Evolutionary conservation across 495 filamentous ascomycete species (phyloP), one percentile per base, ranked within the genome.

Genomic region (Trichoderma reesei): DNA sequence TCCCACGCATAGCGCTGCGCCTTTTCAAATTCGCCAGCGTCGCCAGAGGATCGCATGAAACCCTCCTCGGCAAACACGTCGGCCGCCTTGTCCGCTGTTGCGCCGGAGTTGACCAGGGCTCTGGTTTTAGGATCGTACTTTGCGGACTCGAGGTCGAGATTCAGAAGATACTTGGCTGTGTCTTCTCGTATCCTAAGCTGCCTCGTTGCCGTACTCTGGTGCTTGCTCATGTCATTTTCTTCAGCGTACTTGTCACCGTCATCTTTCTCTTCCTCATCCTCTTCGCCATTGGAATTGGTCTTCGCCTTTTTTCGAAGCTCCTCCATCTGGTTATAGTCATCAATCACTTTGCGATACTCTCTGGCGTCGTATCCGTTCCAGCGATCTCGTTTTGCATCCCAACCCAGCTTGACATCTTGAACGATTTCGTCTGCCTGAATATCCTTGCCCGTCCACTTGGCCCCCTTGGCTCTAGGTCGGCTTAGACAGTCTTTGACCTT

Each of bases 111-210:
- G 5, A 96, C 88, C 87, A 98, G 96, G 5, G 90, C 88, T 65
- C 94, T 85, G 41, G 93, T 98, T 72, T 98, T 98, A 0, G 94
- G 94, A 70, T 98, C 95, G 74, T 98, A 98, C 71, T 96, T 96
- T 13, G 94, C 95, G 0, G 93, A 96, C 68, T 98, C 94, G 3
- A 95, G 83, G 69, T 98, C 94, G 5, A 98, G 82, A 70, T 97
- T 97, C 0, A 97, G 79, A 7, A 98, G 78, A 72, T 98, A 98
- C 72, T 98, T 98, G n/a, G 94, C 94, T 5, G 94, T 98, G 73
- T 98, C 94, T 77, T 98, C 94, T 70, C 94, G 85, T 66, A 98
- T 85, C 62, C 94, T 84, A 66, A 98, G 82, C 68, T 97, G 93
- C 66, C 90, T 83, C 5, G 93, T 96, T n/a, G 88, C 84, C 3